phyloP scores from a whole-genome alignment of 352 stramenopile genomes.

The Phytophthora citricola region DNA sequence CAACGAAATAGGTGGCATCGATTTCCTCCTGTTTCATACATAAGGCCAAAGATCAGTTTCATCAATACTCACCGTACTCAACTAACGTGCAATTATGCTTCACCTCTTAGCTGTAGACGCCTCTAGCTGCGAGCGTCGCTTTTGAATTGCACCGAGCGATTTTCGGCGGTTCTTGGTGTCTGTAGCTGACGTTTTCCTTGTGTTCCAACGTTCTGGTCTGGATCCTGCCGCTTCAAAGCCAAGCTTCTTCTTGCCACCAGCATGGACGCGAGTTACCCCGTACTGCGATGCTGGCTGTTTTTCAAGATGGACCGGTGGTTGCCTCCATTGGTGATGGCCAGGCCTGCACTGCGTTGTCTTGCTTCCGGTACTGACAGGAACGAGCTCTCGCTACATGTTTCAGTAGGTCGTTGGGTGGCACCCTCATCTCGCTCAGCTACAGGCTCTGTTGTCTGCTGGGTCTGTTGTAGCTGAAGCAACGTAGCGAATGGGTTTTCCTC shows the following conservation, averaged over 20 bases:
- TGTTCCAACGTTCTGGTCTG: slow-evolving; percentile 55
- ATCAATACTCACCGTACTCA: neutral
- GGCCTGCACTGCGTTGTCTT: neutral
- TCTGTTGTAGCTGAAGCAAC: slow-evolving; percentile 44
- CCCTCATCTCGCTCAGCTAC: neutral
- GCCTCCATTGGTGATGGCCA: neutral
- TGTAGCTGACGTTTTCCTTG: slow-evolving; percentile 29
- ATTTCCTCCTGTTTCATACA: slow-evolving; percentile 30
- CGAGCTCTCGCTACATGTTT: neutral
- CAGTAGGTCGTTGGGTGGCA: neutral
- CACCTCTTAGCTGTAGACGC: slow-evolving; percentile 33
- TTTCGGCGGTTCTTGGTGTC: slow-evolving; percentile 46
- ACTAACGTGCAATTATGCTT: neutral
- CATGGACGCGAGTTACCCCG: neutral
- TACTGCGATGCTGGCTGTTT: slow-evolving; percentile 12
- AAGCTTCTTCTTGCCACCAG: slow-evolving; percentile 25
- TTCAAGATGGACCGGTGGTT: slow-evolving; percentile 28
- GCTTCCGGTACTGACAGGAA: neutral
- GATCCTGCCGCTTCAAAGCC: slow-evolving; percentile 59
- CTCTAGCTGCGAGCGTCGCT: slow-evolving; percentile 34
- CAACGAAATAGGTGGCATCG: slow-evolving; percentile 22
- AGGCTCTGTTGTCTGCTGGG: slow-evolving; percentile 3
- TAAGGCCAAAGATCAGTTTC: neutral
- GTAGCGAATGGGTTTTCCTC: slow-evolving; percentile 73
- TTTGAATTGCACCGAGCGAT: slow-evolving; percentile 43